Base-by-base conservation (phyloP, 805 yeast species). In the Naumovozyma dairenensis region DNA sequence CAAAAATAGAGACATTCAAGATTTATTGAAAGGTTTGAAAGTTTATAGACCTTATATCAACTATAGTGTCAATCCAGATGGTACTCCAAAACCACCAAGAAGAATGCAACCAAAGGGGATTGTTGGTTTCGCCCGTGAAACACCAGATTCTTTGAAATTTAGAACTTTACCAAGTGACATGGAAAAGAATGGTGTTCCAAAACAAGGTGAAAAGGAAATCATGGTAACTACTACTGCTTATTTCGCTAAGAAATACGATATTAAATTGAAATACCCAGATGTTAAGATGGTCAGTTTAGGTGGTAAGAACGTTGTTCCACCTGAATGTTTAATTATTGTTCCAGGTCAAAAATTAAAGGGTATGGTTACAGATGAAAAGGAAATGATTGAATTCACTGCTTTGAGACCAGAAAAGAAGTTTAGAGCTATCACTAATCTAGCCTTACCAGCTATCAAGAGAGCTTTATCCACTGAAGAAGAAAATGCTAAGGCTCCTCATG, bases 321-420 rank as follows among this genome's bases (percentile, higher is more conserved):
- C 48, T 14, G 49, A 47, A 39, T 43, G 48, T 39, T 36, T 43
- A 29, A 41, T 38, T 10, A 47, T 47, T 16, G 43, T 45, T 25
- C 48, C 49, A 21, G 49, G 51, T 25, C 49, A 47, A 29, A 47
- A 45, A 34, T 33, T 45, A 16, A 47, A 45, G 38, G 49, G 49
- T 25, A 21, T 19, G 21, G 27, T 45, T 17, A 24, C 29, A 13
- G 46, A 45, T 30, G 49, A 39, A 18, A 37, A 33, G 8, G 28
- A 42, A 13, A 32, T 39, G 20, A 45, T 45, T 26, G 39, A 45
- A 17, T 47, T 45, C 28, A 40, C 48, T 24, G 49, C 51, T 7
- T 31, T 43, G 18, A 41, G 51, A 37, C 49, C 49, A 25, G 25
- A 8, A 7, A 45, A 45, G 2, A 47, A 47, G 25, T 47, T 47